phyloP scores from a whole-genome alignment of 768 basidiomycete genomes.

The Amylocystis lapponica region DNA sequence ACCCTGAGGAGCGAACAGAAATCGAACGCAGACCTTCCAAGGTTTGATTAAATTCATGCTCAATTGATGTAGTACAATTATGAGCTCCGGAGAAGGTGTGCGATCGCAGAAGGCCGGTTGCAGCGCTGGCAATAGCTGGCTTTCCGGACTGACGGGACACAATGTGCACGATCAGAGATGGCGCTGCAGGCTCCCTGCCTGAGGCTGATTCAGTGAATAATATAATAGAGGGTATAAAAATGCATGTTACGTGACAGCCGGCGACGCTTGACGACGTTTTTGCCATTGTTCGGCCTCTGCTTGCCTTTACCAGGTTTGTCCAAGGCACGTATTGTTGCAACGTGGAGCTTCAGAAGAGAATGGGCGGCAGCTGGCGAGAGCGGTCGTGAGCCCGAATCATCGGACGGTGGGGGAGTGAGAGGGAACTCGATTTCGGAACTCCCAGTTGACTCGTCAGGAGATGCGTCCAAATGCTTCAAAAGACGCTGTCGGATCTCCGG shows the following conservation, averaged over 20 bases:
- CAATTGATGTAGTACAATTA: not conserved
- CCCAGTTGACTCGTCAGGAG: slow-evolving; percentile 9
- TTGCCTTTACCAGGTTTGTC: not conserved
- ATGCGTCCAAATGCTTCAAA: slow-evolving; percentile 2
- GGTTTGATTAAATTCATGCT: slow-evolving; percentile 35
- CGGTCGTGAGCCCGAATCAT: slow-evolving; percentile 59
- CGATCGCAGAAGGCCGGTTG: slow-evolving; percentile 37
- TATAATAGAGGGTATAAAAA: not conserved
- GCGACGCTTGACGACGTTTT: slow-evolving; percentile 16
- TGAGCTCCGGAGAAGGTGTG: slow-evolving; percentile 2
- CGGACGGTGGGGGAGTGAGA: slow-evolving; percentile 72
- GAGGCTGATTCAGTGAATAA: not conserved
- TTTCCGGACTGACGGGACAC: slow-evolving; percentile 58
- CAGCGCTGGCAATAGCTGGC: slow-evolving; percentile 53
- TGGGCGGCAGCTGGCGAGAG: slow-evolving; percentile 41
- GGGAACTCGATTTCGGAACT: slow-evolving; percentile 65
- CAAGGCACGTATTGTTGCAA: slow-evolving; percentile 13
- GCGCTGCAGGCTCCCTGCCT: not conserved
- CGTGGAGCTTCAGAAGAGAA: slow-evolving; percentile 11
- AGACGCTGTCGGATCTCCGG: slow-evolving; percentile 38
- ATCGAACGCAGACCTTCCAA: slow-evolving; percentile 47
- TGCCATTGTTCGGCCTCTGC: slow-evolving; percentile 5
- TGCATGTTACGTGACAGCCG: slow-evolving; percentile 14
- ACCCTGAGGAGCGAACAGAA: not conserved
- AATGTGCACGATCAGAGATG: slow-evolving; percentile 45